Evolutionary conservation across 2,329 filamentous ascomycete genomes (phyloP).

Genomic region (Ascochyta lentis): DNA sequence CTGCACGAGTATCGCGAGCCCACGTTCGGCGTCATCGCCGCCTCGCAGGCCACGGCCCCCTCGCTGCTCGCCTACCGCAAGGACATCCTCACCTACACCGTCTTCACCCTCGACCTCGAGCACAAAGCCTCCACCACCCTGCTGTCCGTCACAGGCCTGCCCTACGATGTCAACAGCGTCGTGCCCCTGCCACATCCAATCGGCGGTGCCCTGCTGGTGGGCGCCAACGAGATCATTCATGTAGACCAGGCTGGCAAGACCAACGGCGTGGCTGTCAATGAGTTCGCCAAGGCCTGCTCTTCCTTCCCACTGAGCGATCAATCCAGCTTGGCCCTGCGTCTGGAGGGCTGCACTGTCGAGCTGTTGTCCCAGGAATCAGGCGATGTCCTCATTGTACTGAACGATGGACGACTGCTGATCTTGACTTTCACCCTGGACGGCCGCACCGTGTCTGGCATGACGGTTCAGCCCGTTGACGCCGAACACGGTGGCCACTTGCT

Average conservation of each 20-base stretch:
- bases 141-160: conserved; percentile 82
- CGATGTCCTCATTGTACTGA: conserved; percentile 83
- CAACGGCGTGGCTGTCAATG: conserved; percentile 90
- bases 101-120: conserved; percentile 93
- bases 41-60: conserved; percentile 73
- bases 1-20: conserved; percentile 97
- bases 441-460: conserved; percentile 85
- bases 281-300: conserved; percentile 82
- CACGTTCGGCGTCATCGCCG: conserved; percentile 92
- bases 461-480: conserved; percentile 68
- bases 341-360: conserved; percentile 83
- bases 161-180: conserved; percentile 84
- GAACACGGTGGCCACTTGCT: conserved; percentile 70
- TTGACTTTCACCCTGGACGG: conserved; percentile 88
- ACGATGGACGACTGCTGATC: conserved; percentile 75
- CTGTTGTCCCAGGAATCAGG: conserved; percentile 77
- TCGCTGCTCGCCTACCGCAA: conserved; percentile 77
- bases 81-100: conserved; percentile 87
- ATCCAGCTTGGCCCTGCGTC: conserved; percentile 75
- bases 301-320: conserved; percentile 87
- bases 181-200: conserved; percentile 84
- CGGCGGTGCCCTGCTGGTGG: conserved; percentile 85
- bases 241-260: conserved; percentile 95
- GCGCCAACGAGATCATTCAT: conserved; percentile 89
- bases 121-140: conserved; percentile 93